phyloP scores from a whole-genome alignment of 768 basidiomycete genomes.

The Termitomyces sp. region DNA sequence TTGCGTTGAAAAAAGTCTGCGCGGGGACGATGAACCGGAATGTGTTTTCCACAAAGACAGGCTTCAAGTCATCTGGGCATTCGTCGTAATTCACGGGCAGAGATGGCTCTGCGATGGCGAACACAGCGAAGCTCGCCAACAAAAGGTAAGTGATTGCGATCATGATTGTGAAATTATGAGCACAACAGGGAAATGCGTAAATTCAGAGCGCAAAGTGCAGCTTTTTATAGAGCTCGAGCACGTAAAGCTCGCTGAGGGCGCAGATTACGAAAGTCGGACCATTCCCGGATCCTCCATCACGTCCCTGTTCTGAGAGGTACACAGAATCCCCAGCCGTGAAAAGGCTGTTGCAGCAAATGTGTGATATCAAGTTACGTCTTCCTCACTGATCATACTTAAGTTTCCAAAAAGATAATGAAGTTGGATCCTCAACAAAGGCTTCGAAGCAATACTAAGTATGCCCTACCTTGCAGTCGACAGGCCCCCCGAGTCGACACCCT shows the following conservation, averaged over 20 bases:
- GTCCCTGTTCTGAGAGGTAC: too few species aligned
- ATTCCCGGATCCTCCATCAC: neutral
- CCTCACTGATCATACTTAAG: neutral
- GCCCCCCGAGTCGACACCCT: too few species aligned
- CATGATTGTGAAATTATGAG: neutral
- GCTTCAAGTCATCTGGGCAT: neutral
- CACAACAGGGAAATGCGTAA: too few species aligned
- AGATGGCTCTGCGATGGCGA: neutral
- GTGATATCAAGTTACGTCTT: neutral
- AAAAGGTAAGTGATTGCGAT: neutral
- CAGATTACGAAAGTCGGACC: neutral
- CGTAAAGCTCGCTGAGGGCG: neutral
- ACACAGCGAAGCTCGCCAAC: neutral
- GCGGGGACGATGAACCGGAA: neutral
- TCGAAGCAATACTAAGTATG: neutral
- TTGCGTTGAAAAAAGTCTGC: neutral
- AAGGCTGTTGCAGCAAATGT: neutral
- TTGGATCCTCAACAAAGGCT: neutral
- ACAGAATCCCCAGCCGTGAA: neutral
- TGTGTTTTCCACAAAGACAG: neutral
- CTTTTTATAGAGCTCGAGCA: neutral
- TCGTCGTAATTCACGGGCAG: neutral
- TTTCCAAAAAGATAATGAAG: neutral
- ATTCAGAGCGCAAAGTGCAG: neutral
- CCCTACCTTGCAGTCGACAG: too few species aligned